phyloP scores from a whole-genome alignment of 192 early-diverging fungal species.

The Mortierella claussenii region DNA sequence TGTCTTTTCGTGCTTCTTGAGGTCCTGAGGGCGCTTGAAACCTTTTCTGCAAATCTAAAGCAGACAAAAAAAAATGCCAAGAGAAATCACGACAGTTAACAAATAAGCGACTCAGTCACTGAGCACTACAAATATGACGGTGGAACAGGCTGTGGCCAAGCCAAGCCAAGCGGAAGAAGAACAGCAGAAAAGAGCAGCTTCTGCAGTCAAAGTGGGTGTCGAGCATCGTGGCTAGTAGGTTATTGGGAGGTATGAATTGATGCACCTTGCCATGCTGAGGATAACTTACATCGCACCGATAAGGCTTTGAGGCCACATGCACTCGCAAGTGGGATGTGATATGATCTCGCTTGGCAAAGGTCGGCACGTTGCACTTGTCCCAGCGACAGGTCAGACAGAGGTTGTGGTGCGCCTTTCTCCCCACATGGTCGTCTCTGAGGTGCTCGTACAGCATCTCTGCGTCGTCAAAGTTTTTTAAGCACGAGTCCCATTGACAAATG shows the following conservation, averaged over 20 bases:
- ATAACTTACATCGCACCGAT: conserved; percentile 82
- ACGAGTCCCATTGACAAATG: conserved; percentile 64
- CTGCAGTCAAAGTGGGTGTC: not conserved
- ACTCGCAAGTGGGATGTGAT: conserved; percentile 94
- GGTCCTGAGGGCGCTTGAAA: conserved; percentile 95
- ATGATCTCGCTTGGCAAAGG: conserved; percentile 93
- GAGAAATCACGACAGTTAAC: conserved; percentile 1
- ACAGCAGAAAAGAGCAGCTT: not conserved
- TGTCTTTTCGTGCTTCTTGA: conserved; percentile 93
- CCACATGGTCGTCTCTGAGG: conserved; percentile 90
- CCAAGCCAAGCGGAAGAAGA: not conserved
- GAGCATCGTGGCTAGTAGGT: too few relatives aligned
- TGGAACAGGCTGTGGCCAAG: not conserved
- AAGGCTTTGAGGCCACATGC: conserved; percentile 93
- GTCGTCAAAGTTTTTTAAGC: conserved; percentile 70
- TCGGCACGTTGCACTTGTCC: conserved; percentile 80
- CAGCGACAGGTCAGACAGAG: conserved; percentile 91
- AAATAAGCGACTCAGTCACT: too few relatives aligned
- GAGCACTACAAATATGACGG: too few relatives aligned
- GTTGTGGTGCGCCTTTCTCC: conserved; percentile 89
- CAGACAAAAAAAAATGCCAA: conserved; percentile 20
- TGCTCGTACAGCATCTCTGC: conserved; percentile 90
- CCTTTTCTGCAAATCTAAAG: conserved; percentile 77
- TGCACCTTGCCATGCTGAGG: too few relatives aligned
- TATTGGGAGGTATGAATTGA: too few relatives aligned